Conservation (phyloP, 1,139 yeast genomes). For the Yamadazyma diddensiae region DNA sequence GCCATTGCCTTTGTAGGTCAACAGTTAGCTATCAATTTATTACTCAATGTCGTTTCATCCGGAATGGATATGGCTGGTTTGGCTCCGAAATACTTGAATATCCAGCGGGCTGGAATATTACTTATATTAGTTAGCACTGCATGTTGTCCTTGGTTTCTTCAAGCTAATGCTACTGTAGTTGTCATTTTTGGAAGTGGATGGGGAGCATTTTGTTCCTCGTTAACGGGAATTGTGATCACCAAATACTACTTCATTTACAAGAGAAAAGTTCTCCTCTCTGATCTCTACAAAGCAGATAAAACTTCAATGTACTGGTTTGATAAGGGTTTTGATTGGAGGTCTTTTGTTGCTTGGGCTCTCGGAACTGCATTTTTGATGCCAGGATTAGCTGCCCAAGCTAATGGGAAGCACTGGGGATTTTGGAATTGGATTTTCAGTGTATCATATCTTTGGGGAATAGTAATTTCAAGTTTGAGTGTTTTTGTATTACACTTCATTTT, state of each 20-base stretch:
- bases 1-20: conserved; percentile 18
- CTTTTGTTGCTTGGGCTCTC: conserved; percentile 23
- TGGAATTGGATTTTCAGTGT: conserved; percentile 15
- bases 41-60: conserved; percentile 19
- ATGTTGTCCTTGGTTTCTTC: conserved; percentile 17
- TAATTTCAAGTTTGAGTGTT: conserved; percentile 8
- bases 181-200: conserved; percentile 10
- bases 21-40: conserved; percentile 19
- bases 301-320: conserved; percentile 11
- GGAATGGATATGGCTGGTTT: conserved; percentile 30
- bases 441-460: conserved; percentile 13
- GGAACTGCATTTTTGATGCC: conserved; percentile 6
- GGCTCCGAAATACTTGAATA: conserved; percentile 25
- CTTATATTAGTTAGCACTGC: conserved; percentile 14
- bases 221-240: conserved; percentile 14
- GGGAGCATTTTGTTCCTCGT: conserved; percentile 14
- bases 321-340: conserved; percentile 25
- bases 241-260: conserved; percentile 15
- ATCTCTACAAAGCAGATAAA: conserved; percentile 11
- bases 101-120: conserved; percentile 21
- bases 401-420: conserved; percentile 7
- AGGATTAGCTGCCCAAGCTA: conserved; percentile 4
- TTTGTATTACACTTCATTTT: conserved; percentile 11
- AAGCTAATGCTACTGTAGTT: conserved; percentile 15
- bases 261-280: conserved; percentile 11